Base-by-base conservation (phyloP, 495 filamentous ascomycete genomes). In the Lophiotrema nucula region DNA sequence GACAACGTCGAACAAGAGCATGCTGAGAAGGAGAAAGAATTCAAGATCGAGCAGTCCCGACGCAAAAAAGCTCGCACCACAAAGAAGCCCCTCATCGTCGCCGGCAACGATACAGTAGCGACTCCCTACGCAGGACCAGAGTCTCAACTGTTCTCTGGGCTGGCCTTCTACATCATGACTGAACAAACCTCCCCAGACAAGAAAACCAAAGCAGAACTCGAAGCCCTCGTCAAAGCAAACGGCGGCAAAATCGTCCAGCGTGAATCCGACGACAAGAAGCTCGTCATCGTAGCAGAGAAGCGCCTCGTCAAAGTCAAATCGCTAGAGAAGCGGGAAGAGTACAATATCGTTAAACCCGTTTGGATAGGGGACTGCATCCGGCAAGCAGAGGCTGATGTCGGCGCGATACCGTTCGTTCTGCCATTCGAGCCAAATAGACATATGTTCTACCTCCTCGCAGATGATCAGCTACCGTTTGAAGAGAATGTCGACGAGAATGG, bases 301-400 rank as follows among this genome's bases (percentile, higher is more conserved):
- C 59, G 39, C 47, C 86, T 89, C 13, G 89, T 97, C 50, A 90
- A 91, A 64, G 92, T 93, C 5, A 88, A 88, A 24, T 90, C 88
- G 11, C 62, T 96, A 15, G 85, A 87, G 37, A 95, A 90, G 62
- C 75, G 73, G 4, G 85, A 82, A 16, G 75, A 83, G 1, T 72
- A 76, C 21, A 83, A 89, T 58, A 85, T 97, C 53, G 77, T 97
- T 35, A 80, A 83, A 18, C 88, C 92, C 4, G 80, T 78, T 13
- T 99, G 93, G 93, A 72, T 97, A 11, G 76, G 92, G 27, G 90
- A 97, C 68, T 93, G 88, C 60, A 78, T 90, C 51, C 76, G 74
- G 60, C 86, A 89, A 62, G 76, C 71, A 18, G 78, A 89, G 47
- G 74, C 77, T 12, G 89, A 93, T 65, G 73, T 73, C 12, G 76